phyloP scores from a whole-genome alignment of 805 yeast species.

The Yarrowia divulgata region DNA sequence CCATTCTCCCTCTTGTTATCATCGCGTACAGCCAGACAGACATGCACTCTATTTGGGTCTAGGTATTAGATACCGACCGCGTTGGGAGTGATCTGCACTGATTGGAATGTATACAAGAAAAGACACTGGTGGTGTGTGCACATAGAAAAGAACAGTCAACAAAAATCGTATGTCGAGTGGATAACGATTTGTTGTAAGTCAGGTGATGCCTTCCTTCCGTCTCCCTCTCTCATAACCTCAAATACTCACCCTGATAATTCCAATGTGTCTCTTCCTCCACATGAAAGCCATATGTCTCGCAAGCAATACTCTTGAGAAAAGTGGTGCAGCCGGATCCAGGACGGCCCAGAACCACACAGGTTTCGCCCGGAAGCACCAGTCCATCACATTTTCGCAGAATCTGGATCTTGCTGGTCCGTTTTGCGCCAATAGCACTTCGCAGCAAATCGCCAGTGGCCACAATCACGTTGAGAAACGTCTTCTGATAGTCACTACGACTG shows the following conservation, averaged over 20 bases:
- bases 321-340: constrained; percentile 85
- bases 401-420: constrained; percentile 49
- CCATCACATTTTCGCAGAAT: constrained; percentile 64
- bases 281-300: constrained; percentile 64
- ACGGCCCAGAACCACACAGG: constrained; percentile 73
- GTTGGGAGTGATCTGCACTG: constrained; percentile 51
- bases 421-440: constrained; percentile 44
- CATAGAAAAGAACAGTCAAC: background rate
- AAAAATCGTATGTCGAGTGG: background rate
- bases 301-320: constrained; percentile 54
- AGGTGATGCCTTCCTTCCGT: too few relatives aligned
- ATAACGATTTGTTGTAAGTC: too few relatives aligned
- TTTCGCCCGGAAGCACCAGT: constrained; percentile 64
- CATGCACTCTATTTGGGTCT: background rate
- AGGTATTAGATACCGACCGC: constrained; percentile 63
- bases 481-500: constrained; percentile 68
- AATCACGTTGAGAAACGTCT: constrained; percentile 59
- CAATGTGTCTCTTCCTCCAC: constrained; percentile 59
- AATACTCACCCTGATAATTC: constrained; percentile 50
- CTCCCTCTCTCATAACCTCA: constrained; percentile 48
- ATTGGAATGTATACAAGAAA: constrained; percentile 10
- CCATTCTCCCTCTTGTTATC: background rate
- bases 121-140: too few relatives aligned
- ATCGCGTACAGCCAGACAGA: background rate
- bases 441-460: constrained; percentile 53